Evolutionary conservation across 2,329 filamentous ascomycete species (phyloP), one percentile per base, ranked within the genome.

Genomic region (Epichloe gansuensis): DNA sequence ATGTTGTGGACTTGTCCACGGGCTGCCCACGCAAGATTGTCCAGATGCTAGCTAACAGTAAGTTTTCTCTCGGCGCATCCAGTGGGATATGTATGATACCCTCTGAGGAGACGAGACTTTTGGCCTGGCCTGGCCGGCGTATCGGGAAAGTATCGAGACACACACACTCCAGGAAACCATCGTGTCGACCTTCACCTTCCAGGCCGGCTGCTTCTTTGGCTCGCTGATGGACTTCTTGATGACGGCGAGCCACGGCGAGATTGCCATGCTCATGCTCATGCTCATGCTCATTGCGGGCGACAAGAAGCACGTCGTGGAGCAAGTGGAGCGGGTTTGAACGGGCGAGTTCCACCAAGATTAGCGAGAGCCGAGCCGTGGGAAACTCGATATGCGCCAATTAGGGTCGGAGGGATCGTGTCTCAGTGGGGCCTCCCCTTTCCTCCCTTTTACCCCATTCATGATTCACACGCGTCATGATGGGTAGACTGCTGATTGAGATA

Each of bases 281-380:
- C 65, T 78, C 54, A 56, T 70, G 61, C 65, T 78, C 37, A 73
- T 75, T 54, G 71, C 63, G 13, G 75, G 75, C 23, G 43, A 46
- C 15, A 46, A 46, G 43, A 46, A 46, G 43, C 8, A 46, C 15
- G 43, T n/a, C 23, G 43, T 46, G 43, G 43, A 46, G 44, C 44
- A 46, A 17, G 44, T 46, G 17, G 44, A 46, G 15, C 6, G 44
- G 23, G 44, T 46, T 9, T 46, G 15, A 46, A 21, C 17, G 4
- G 13, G 39, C 39, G 39, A 42, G 39, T 25, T 25, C 23, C 23
- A 25, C 23, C 23, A 25, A 25, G 23, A 25, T 25, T 25, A 25
- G 23, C 28, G 28, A 28, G 28, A 28, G 28, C 7, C 28, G 0
- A 28, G 28, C 28, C 28, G 7, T 8, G 28, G 28, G 28, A 28